phyloP scores from a whole-genome alignment of 352 stramenopile species.

The Pseudoperonospora humuli region DNA sequence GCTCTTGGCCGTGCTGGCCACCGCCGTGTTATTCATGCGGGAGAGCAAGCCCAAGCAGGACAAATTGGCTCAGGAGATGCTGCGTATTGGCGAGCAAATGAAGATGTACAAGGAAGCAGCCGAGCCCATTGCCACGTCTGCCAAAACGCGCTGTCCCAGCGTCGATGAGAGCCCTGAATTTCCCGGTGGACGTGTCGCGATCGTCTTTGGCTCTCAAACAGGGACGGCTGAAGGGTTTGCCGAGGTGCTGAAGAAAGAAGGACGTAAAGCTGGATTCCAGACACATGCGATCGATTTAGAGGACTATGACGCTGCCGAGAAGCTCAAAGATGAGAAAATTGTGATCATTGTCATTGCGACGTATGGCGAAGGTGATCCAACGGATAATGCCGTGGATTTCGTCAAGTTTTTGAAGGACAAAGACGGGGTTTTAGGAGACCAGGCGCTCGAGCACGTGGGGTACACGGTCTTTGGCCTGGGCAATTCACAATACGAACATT shows the following conservation, averaged over 20 bases:
- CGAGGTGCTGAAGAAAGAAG: constrained; percentile 88
- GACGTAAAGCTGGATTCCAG: constrained; percentile 79
- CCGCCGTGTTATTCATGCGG: constrained; percentile 52
- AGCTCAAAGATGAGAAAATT: constrained; percentile 37
- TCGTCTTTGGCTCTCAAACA: constrained; percentile 97
- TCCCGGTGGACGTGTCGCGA: constrained; percentile 70
- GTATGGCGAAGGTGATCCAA: constrained; percentile 97
- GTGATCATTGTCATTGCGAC: constrained; percentile 95
- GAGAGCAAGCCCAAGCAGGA: constrained; percentile 47
- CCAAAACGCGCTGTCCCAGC: constrained; percentile 1
- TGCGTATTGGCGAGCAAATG: constrained; percentile 72
- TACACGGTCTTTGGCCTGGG: constrained; percentile 97
- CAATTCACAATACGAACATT: constrained; percentile 98
- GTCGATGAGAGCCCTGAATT: constrained; percentile 32
- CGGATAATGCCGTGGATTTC: constrained; percentile 95
- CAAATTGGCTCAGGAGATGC: constrained; percentile 58
- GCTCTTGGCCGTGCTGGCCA: constrained; percentile 56
- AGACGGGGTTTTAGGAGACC: constrained; percentile 12
- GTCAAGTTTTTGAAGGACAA: constrained; percentile 87
- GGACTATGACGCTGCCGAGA: constrained; percentile 82
- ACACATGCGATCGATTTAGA: constrained; percentile 91
- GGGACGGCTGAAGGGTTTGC: constrained; percentile 97
- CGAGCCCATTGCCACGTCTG: constrained; percentile 3
- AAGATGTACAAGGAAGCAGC: constrained; percentile 72
- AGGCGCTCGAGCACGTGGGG: constrained; percentile 52